phyloP scores from a whole-genome alignment of 495 filamentous ascomycete species.

The Geopyxis carbonaria region DNA sequence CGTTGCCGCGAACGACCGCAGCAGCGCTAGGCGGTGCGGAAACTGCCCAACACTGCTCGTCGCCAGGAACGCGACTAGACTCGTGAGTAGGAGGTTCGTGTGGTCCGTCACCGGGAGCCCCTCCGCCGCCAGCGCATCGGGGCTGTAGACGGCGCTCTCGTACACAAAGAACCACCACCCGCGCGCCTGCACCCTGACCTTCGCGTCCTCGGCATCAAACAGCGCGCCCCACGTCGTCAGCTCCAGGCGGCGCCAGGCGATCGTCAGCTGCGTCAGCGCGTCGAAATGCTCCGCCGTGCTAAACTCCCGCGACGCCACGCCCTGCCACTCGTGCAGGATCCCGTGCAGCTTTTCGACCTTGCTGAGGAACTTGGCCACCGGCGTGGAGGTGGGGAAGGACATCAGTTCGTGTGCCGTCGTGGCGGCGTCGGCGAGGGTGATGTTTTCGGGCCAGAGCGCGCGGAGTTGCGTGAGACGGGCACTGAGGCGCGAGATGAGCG shows the following conservation, averaged over 20 bases:
- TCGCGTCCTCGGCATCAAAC: constrained; percentile 68
- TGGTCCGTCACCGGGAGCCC: constrained; percentile 42
- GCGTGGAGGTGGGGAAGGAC: constrained; percentile 59
- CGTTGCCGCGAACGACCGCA: constrained; percentile 53
- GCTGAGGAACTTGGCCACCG: constrained; percentile 66
- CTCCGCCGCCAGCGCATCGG: constrained; percentile 43
- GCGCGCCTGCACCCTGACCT: constrained; percentile 54
- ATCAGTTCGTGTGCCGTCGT: constrained; percentile 54
- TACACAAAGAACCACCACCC: constrained; percentile 97
- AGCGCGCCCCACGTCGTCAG: constrained; percentile 78
- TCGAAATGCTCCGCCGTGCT: constrained; percentile 52
- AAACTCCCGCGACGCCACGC: constrained; percentile 65
- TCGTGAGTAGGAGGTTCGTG: constrained; percentile 46
- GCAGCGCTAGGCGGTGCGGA: constrained; percentile 46
- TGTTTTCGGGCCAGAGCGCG: constrained; percentile 52
- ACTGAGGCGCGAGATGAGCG: constrained; percentile 46
- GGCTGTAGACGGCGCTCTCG: constrained; percentile 62
- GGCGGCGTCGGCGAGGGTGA: constrained; percentile 59
- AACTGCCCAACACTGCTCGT: constrained; percentile 69
- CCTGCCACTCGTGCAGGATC: constrained; percentile 80
- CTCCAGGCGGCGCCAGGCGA: constrained; percentile 79
- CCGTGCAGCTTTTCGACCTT: constrained; percentile 70
- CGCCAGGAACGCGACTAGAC: constrained; percentile 56
- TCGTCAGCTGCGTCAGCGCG: constrained; percentile 53
- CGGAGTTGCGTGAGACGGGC: constrained; percentile 39